Percentiles rank a stretch among this genome's conserved stretches.
Conservation (phyloP, 2,329 filamentous ascomycete genomes). For the Epichloe uncinata region DNA sequence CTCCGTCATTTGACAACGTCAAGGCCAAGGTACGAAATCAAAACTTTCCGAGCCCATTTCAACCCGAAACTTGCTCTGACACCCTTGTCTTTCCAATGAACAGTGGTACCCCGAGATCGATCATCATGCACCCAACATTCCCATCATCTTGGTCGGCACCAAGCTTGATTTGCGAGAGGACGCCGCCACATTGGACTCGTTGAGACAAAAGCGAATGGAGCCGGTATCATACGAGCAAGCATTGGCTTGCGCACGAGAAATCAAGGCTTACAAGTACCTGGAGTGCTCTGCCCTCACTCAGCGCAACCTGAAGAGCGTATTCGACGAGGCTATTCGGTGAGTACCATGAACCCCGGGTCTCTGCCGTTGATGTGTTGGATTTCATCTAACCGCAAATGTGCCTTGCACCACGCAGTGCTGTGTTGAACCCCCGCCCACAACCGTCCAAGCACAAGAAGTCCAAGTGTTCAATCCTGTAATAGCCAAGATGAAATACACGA, state of each 20-base stretch:
- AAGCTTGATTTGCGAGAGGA: slow-evolving; percentile 95
- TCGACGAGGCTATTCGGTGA: slow-evolving; percentile 95
- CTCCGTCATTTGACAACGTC: slow-evolving; percentile 96
- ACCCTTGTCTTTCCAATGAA: not conserved
- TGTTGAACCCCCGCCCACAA: slow-evolving; percentile 51
- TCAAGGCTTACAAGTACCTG: slow-evolving; percentile 91
- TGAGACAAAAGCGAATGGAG: slow-evolving; percentile 88
- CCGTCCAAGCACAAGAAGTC: slow-evolving; percentile 45
- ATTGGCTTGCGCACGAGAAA: slow-evolving; percentile 78
- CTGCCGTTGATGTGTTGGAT: not conserved
- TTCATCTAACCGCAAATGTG: not conserved
- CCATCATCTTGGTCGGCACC: slow-evolving; percentile 92
- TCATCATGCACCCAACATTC: slow-evolving; percentile 88
- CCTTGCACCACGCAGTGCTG: slow-evolving; percentile 37
- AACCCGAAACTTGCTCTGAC: not conserved
- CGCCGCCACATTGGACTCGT: slow-evolving; percentile 62
- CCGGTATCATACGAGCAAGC: slow-evolving; percentile 74
- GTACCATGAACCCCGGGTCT: slow-evolving; percentile 18
- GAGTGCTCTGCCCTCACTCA: slow-evolving; percentile 97
- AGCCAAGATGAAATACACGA: slow-evolving; percentile 1
- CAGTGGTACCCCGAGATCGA: slow-evolving; percentile 98
- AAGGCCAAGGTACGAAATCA: slow-evolving; percentile 69
- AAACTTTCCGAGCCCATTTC: not conserved
- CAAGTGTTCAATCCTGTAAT: slow-evolving; percentile 59
- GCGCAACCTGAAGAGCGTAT: slow-evolving; percentile 94